Evolutionary conservation across 805 yeast species (phyloP).

Genomic region (Saturnispora dispora): DNA sequence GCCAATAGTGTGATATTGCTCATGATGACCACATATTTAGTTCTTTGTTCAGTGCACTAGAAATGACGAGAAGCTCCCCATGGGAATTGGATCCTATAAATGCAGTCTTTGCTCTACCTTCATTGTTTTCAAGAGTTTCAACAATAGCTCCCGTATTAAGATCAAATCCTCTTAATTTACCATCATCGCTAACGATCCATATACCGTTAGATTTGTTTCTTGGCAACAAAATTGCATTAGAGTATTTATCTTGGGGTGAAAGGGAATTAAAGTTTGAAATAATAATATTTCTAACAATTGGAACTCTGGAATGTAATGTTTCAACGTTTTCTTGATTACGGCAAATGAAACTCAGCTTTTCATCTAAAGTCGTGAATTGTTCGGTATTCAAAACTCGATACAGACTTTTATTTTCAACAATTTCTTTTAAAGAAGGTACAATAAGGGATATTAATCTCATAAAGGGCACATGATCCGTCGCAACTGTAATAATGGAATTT

Average conservation of each 20-base stretch:
- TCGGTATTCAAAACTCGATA: constrained; percentile 8
- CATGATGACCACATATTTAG: constrained; percentile 26
- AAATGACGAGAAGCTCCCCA: constrained; percentile 34
- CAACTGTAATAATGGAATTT: constrained; percentile 40
- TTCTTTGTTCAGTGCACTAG: constrained; percentile 41
- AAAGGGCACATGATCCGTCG: constrained; percentile 71
- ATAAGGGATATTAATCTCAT: constrained; percentile 55
- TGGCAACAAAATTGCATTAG: constrained; percentile 35
- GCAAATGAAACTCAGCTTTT: constrained; percentile 4
- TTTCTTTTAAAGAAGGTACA: constrained; percentile 29
- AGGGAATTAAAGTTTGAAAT: constrained; percentile 37
- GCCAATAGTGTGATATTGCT: neutral
- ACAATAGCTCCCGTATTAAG: constrained; percentile 30
- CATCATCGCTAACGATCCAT: constrained; percentile 68
- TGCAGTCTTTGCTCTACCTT: constrained; percentile 43
- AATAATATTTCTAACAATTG: constrained; percentile 29
- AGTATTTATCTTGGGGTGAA: constrained; percentile 63
- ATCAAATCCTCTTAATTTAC: constrained; percentile 51
- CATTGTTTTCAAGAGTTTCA: constrained; percentile 28
- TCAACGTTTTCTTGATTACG: constrained; percentile 12
- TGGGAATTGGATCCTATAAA: constrained; percentile 22
- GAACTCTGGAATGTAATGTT: constrained; percentile 19
- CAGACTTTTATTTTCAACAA: constrained; percentile 7
- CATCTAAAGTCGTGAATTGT: neutral
- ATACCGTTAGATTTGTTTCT: constrained; percentile 35